A percentile compares a stretch with the other conserved stretches of the same genome.
Evolutionary conservation across 768 basidiomycete species (phyloP).

Genomic region (Xerocomellus dryophilus): DNA sequence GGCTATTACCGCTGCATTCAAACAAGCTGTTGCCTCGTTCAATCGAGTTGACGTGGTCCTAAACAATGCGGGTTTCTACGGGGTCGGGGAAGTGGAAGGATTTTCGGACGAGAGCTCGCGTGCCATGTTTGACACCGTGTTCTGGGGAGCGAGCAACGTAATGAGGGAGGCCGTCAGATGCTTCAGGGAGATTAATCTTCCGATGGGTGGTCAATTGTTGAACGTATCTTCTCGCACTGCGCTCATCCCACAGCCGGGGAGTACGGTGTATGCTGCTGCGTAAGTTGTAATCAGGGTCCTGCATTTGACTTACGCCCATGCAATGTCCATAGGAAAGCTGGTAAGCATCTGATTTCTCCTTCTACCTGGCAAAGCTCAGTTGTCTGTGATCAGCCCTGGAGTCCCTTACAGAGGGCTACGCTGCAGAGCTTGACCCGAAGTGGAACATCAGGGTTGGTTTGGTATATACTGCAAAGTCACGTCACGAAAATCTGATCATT

Average conservation of each 20-base stretch:
- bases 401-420: conserved; percentile 30
- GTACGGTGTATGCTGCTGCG: conserved; percentile 27
- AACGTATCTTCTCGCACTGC: conserved; percentile 35
- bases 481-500: not conserved
- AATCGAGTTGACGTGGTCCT: conserved; percentile 44
- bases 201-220: conserved; percentile 34
- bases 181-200: conserved; percentile 38
- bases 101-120: conserved; percentile 81
- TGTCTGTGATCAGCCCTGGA: conserved; percentile 30
- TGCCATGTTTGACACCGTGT: conserved; percentile 42
- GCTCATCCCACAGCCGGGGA: conserved; percentile 15
- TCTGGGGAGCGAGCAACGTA: conserved; percentile 34
- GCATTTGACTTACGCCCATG: not conserved
- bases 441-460: conserved; percentile 36
- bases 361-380: not conserved
- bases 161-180: conserved; percentile 33
- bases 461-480: not conserved
- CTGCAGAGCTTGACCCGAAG: conserved; percentile 32
- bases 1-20: conserved; percentile 38
- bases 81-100: conserved; percentile 64
- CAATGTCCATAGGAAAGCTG: conserved; percentile 15
- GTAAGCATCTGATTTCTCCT: conserved; percentile 1
- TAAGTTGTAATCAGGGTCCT: conserved; percentile 13
- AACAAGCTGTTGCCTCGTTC: conserved; percentile 32
- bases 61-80: conserved; percentile 40